These are phyloP conservation scores for Tetrastigma voinierianum DNA, from an alignment of 164 flowering plant genomes.

Conservation along the genomic window DNA sequence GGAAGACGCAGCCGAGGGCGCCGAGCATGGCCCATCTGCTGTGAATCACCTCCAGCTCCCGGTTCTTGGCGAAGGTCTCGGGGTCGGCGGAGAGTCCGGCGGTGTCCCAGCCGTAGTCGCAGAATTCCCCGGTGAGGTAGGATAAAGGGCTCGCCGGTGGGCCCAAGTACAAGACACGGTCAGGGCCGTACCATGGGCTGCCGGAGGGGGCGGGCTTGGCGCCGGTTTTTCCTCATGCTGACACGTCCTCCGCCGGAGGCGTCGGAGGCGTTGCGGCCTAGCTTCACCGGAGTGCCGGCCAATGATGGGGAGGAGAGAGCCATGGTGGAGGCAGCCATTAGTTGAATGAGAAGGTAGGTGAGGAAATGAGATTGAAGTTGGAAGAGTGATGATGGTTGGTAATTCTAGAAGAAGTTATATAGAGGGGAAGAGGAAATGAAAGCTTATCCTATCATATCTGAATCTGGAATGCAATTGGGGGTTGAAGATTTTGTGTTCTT, in stretches of 20 bases:
- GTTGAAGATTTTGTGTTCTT: conserved; percentile 16
- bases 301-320: conserved; percentile 57
- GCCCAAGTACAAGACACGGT: too few species aligned
- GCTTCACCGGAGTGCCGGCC: conserved; percentile 49
- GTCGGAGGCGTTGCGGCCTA: conserved; percentile 24
- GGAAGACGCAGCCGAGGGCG: too few species aligned
- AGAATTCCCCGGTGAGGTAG: conserved; percentile 46
- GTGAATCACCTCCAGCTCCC: too few species aligned
- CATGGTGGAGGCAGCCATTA: conserved; percentile 60
- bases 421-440: neutral
- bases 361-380: neutral
- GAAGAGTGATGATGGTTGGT: conserved; percentile 5
- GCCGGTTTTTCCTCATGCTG: too few species aligned
- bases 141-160: conserved; percentile 37
- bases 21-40: too few species aligned
- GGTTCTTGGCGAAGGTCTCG: conserved; percentile 44
- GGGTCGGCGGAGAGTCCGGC: conserved; percentile 57
- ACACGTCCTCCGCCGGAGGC: conserved; percentile 32
- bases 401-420: conserved; percentile 4
- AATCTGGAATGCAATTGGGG: conserved; percentile 40
- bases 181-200: too few species aligned
- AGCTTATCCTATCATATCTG: conserved; percentile 33
- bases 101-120: conserved; percentile 56
- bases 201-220: too few species aligned
- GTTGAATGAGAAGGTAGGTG: neutral